These are phyloP conservation scores for Pythium aphanidermatum DNA, from an alignment of 352 stramenopile genomes.

Conservation along the genomic window DNA sequence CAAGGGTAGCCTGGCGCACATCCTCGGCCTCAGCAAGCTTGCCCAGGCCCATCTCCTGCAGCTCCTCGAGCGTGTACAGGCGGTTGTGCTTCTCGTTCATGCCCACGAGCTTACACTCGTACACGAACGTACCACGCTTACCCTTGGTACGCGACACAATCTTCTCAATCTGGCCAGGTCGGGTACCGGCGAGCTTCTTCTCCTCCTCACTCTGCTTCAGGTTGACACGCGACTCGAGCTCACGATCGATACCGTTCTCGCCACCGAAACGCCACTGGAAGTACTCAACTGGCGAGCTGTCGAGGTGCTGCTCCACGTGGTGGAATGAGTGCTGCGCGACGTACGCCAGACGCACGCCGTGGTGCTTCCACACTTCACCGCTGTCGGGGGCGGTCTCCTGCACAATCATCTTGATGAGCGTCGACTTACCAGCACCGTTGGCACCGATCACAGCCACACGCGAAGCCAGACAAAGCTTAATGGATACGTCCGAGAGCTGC, in stretches of 20 bases:
- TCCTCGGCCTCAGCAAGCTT: slow-evolving; percentile 62
- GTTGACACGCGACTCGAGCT: slow-evolving; percentile 85
- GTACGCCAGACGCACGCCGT: slow-evolving; percentile 94
- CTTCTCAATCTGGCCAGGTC: slow-evolving; percentile 91
- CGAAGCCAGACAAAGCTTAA: slow-evolving; percentile 94
- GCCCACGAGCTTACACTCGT: slow-evolving; percentile 88
- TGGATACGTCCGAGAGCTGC: slow-evolving; percentile 89
- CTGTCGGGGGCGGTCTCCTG: slow-evolving; percentile 72
- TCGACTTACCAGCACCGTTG: slow-evolving; percentile 97
- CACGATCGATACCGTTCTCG: slow-evolving; percentile 93
- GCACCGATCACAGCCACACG: slow-evolving; percentile 95
- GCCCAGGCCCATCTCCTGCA: slow-evolving; percentile 60
- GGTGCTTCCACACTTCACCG: slow-evolving; percentile 76
- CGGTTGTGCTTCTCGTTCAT: slow-evolving; percentile 59
- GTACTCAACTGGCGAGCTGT: slow-evolving; percentile 95
- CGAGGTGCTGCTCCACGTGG: slow-evolving; percentile 94
- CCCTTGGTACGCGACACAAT: slow-evolving; percentile 86
- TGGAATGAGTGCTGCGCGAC: slow-evolving; percentile 97
- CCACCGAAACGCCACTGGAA: slow-evolving; percentile 96
- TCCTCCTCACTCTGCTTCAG: slow-evolving; percentile 92
- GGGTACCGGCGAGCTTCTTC: slow-evolving; percentile 86
- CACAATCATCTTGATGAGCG: slow-evolving; percentile 95
- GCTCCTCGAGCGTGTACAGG: slow-evolving; percentile 58
- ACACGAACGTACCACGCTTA: slow-evolving; percentile 71
- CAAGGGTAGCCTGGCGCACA: slow-evolving; percentile 53